phyloP scores from a whole-genome alignment of 2,329 filamentous ascomycete species.

The Ustilaginoidea virens region DNA sequence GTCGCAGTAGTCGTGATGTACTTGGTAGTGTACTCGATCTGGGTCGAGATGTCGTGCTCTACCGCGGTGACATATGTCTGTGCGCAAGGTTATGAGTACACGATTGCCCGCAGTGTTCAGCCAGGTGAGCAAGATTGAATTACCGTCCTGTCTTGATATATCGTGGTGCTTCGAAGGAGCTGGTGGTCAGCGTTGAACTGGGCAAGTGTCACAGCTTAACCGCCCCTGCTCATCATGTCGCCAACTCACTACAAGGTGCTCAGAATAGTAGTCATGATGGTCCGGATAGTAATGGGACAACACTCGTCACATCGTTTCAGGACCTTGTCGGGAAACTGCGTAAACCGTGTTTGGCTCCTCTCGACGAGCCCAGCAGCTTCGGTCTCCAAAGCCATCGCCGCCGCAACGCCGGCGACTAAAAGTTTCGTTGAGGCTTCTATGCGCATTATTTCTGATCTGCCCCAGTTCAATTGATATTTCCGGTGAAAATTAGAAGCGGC shows the following conservation, averaged over 20 bases:
- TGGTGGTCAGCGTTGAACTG: neutral
- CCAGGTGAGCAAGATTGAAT: neutral
- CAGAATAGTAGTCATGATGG: constrained; percentile 3
- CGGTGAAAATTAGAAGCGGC: too few relatives aligned
- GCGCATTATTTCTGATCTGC: constrained; percentile 1
- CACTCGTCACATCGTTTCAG: constrained; percentile 1
- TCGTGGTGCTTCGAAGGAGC: constrained; percentile 1
- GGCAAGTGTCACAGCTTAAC: neutral
- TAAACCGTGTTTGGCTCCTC: constrained; percentile 1
- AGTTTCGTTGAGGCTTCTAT: constrained; percentile 1
- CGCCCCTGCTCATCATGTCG: too few relatives aligned
- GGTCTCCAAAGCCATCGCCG: constrained; percentile 1
- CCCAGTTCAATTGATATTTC: too few relatives aligned
- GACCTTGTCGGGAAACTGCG: constrained; percentile 2
- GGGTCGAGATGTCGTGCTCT: constrained; percentile 8
- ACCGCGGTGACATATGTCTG: constrained; percentile 7
- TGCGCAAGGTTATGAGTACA: neutral
- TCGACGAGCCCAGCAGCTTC: constrained; percentile 1
- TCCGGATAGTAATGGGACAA: constrained; percentile 3
- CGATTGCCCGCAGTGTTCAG: neutral
- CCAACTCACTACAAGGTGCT: too few relatives aligned
- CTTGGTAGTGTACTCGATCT: constrained; percentile 8
- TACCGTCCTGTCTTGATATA: constrained; percentile 4
- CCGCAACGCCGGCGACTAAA: constrained; percentile 1
- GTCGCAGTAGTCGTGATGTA: constrained; percentile 8